Conservation (phyloP, 2,329 filamentous ascomycete species). For the Xylariaceae sp. region DNA sequence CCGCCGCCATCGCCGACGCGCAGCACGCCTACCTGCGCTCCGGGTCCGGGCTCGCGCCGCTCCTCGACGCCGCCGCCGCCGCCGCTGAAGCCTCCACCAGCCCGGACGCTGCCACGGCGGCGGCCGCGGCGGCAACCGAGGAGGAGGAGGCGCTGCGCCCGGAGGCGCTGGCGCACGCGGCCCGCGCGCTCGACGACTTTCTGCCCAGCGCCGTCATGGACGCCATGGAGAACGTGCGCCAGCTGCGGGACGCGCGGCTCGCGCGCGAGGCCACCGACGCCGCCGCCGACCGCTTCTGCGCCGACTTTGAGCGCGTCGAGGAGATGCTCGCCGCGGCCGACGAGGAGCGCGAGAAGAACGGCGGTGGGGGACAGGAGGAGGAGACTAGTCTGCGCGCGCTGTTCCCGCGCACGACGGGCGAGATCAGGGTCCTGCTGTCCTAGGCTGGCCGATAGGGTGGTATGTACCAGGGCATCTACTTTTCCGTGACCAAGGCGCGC, state of each 20-base stretch:
- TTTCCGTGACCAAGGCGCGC: too few relatives aligned
- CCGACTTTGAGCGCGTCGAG: constrained; percentile 65
- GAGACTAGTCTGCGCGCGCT: constrained; percentile 31
- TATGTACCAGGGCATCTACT: too few relatives aligned
- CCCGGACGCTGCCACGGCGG: constrained; percentile 45
- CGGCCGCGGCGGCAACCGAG: constrained; percentile 48
- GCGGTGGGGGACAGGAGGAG: constrained; percentile 18
- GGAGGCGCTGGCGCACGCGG: constrained; percentile 54
- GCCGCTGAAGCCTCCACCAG: constrained; percentile 27
- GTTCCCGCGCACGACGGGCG: constrained; percentile 52
- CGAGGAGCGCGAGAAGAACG: constrained; percentile 22
- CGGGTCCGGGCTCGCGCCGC: constrained; percentile 62
- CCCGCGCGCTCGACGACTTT: constrained; percentile 80
- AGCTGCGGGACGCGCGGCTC: constrained; percentile 63
- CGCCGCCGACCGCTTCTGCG: constrained; percentile 76
- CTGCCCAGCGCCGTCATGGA: constrained; percentile 90
- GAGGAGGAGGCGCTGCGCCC: too few relatives aligned
- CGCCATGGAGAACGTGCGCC: constrained; percentile 71
- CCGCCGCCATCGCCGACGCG: constrained; percentile 52
- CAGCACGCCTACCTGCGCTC: constrained; percentile 68
- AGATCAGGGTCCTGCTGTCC: constrained; percentile 52
- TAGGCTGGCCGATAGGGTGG: too few relatives aligned
- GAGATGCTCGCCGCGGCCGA: constrained; percentile 38
- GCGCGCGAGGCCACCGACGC: constrained; percentile 72
- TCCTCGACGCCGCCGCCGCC: constrained; percentile 51